These are phyloP conservation scores for Rubia yunnanensis DNA, from an alignment of 257 asterid genomes.

Conservation along the genomic window DNA sequence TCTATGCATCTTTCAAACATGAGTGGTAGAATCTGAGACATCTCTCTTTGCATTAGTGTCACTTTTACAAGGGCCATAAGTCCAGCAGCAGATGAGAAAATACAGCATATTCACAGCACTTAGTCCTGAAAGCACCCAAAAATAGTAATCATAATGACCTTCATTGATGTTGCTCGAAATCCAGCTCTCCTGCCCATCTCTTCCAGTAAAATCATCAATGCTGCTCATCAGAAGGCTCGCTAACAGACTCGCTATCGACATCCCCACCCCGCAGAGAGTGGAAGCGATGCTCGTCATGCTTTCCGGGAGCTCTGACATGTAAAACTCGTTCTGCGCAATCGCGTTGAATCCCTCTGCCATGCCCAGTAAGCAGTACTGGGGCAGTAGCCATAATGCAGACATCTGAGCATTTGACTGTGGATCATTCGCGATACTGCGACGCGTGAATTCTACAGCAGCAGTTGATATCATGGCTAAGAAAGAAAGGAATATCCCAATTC, in stretches of 20 bases:
- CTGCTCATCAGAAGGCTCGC: constrained; percentile 49
- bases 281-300: constrained; percentile 77
- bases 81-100: constrained; percentile 39
- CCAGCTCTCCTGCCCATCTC: constrained; percentile 56
- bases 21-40: background rate
- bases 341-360: constrained; percentile 56
- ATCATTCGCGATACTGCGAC: constrained; percentile 25
- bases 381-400: constrained; percentile 75
- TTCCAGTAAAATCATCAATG: constrained; percentile 23
- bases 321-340: constrained; percentile 60
- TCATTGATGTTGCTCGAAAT: constrained; percentile 45
- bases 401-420: constrained; percentile 15
- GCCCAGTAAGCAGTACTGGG: constrained; percentile 50
- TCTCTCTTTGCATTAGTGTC: background rate
- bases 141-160: constrained; percentile 69
- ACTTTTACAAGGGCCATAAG: constrained; percentile 32
- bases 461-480: constrained; percentile 41
- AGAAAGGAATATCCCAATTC: constrained; percentile 52
- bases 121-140: constrained; percentile 45
- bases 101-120: constrained; percentile 44
- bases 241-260: constrained; percentile 33
- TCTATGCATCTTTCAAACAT: background rate
- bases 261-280: constrained; percentile 32
- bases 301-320: constrained; percentile 52
- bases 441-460: constrained; percentile 37